Evolutionary conservation across 2,329 filamentous ascomycete genomes (phyloP), one percentile per base, ranked within the genome.

Genomic region (Ampelomyces quisqualis): DNA sequence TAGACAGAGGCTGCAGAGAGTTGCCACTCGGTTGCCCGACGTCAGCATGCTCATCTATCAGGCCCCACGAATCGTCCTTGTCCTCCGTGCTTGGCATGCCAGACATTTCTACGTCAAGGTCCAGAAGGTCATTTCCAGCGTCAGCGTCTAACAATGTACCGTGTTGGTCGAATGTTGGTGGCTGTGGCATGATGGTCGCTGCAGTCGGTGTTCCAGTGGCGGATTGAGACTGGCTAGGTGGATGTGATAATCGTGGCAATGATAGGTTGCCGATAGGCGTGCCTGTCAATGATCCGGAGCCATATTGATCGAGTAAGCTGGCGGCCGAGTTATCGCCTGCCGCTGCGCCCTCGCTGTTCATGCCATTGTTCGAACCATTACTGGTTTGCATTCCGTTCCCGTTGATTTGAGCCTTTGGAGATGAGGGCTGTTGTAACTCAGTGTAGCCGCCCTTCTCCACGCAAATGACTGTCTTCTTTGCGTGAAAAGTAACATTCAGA

Each of bases 401-500:
- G 20, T 67, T 68, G 26, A 59, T 50, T 30, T 64, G 58, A 11
- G 51, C 28, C 34, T 54, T 55, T n/a, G 53, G 57, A 4, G 64
- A 53, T 13, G 53, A 54, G 11, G 57, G 52, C 20, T 57, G 57
- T 40, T 68, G 65, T 68, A 88, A 81, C 66, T 89, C 72, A 22
- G 73, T 70, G 35, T 81, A 79, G 2, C 89, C 89, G 34, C 89
- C 90, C 57, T 87, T 86, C 58, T 93, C 82, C 29, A 94, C 77
- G 31, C 88, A 84, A 24, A 80, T 77, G 6, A 91, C 76, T 17
- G 79, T 76, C 34, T 82, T 78, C 38, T 86, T 79, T 18, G 78
- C 73, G 24, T 79, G 76, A 29, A 88, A 80, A 49, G 80, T 82
- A 40, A 82, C 82, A 13, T 82, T 83, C n/a, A 87, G 76, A 2